A percentile compares a stretch with the other conserved stretches of the same genome.
phyloP scores from a whole-genome alignment of 2,329 filamentous ascomycete genomes.

The Trichoderma polysporum region DNA sequence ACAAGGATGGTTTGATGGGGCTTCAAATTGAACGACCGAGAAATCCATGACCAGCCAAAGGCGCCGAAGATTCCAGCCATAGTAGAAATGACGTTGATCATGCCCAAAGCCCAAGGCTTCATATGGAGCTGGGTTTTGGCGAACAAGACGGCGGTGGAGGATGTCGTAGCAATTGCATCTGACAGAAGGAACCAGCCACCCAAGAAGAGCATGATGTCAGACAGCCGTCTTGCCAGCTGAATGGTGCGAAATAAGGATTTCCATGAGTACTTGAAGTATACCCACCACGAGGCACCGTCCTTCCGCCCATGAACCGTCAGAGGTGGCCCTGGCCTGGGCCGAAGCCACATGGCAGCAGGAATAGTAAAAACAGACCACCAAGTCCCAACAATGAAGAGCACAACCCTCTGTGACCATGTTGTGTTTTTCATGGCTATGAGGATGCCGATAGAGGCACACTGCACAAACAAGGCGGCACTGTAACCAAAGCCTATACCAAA shows the following conservation, averaged over 20 bases:
- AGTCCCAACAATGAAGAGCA: constrained; percentile 78
- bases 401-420: constrained; percentile 81
- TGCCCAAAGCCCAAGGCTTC: constrained; percentile 79
- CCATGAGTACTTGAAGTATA: constrained; percentile 84
- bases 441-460: constrained; percentile 76
- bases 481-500: constrained; percentile 95
- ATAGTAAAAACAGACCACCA: constrained; percentile 96
- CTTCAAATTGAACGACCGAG: constrained; percentile 64
- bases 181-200: constrained; percentile 92
- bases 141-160: constrained; percentile 90
- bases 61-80: constrained; percentile 81
- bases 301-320: constrained; percentile 48
- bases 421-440: constrained; percentile 72
- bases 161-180: constrained; percentile 91
- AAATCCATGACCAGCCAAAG: constrained; percentile 83
- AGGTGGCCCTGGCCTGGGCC: constrained; percentile 84
- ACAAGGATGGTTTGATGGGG: constrained; percentile 87
- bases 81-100: constrained; percentile 93
- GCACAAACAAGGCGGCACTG: constrained; percentile 78
- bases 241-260: constrained; percentile 78
- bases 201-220: constrained; percentile 76
- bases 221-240: constrained; percentile 67
- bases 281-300: constrained; percentile 51
- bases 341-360: constrained; percentile 82
- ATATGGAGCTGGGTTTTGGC: constrained; percentile 92